These are phyloP conservation scores for Pyrenophora graminea DNA, from an alignment of 2,329 filamentous ascomycete genomes.

Conservation along the genomic window DNA sequence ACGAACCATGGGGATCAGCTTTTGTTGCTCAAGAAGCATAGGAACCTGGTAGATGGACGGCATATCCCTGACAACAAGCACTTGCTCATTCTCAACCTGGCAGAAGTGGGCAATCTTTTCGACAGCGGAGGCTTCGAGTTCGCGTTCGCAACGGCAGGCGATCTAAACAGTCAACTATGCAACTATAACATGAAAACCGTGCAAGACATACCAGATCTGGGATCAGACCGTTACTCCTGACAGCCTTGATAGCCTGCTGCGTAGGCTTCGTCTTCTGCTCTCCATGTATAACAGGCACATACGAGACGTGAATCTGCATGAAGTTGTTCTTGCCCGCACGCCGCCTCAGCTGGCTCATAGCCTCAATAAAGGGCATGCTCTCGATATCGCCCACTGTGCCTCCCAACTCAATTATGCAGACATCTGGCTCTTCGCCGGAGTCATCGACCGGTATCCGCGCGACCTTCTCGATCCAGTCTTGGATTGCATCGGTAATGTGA, in stretches of 20 bases:
- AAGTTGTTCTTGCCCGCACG: conserved; percentile 79
- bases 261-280: conserved; percentile 98
- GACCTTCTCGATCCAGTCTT: conserved; percentile 89
- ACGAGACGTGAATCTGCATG: conserved; percentile 84
- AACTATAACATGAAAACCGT: not conserved
- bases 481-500: conserved; percentile 87
- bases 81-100: conserved; percentile 82
- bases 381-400: conserved; percentile 82
- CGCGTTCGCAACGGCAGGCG: conserved; percentile 84
- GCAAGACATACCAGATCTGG: conserved; percentile 60
- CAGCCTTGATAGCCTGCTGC: conserved; percentile 82
- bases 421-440: conserved; percentile 79
- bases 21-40: conserved; percentile 83
- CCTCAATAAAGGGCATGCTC: conserved; percentile 85
- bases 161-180: conserved; percentile 59
- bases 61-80: conserved; percentile 86
- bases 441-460: conserved; percentile 85
- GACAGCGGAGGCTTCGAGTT: conserved; percentile 73
- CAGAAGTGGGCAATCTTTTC: conserved; percentile 89
- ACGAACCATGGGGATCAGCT: conserved; percentile 69
- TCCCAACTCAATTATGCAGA: conserved; percentile 80
- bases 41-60: conserved; percentile 92
- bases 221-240: conserved; percentile 74
- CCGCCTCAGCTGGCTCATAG: conserved; percentile 76
- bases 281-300: conserved; percentile 74